Evolutionary conservation across 169 alveolate species (phyloP).

Genomic region (Toxoplasma gondii): DNA sequence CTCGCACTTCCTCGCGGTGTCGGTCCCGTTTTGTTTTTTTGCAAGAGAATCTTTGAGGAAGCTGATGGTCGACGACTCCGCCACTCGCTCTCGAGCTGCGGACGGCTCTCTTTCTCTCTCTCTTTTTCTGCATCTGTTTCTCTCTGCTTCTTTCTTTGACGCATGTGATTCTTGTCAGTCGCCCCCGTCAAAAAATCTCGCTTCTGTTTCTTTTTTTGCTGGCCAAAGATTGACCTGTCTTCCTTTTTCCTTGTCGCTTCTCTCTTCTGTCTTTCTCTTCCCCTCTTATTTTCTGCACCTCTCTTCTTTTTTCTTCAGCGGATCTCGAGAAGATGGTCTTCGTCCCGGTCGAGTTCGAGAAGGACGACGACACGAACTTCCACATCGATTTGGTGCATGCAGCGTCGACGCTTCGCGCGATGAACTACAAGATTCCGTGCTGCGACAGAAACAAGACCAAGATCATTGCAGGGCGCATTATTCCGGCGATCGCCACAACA

Average conservation of each 20-base stretch:
- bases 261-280: background rate
- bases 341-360: constrained; percentile 93
- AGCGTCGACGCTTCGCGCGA: constrained; percentile 96
- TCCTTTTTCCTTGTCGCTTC: background rate
- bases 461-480: constrained; percentile 98
- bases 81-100: no score
- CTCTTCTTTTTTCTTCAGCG: constrained; percentile 1
- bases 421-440: constrained; percentile 90
- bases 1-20: no score
- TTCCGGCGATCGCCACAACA: constrained; percentile 99
- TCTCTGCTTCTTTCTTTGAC: background rate
- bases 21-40: no score
- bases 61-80: no score
- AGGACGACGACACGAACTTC: constrained; percentile 98
- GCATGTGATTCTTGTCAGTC: background rate
- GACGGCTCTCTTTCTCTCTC: background rate
- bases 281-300: background rate
- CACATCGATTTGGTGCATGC: constrained; percentile 98
- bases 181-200: background rate
- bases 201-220: background rate
- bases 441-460: constrained; percentile 91
- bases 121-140: background rate
- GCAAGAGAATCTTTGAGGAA: no score
- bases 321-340: constrained; percentile 3
- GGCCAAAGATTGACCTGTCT: background rate